phyloP scores from a whole-genome alignment of 257 asterid genomes.

The Solanum piurae region DNA sequence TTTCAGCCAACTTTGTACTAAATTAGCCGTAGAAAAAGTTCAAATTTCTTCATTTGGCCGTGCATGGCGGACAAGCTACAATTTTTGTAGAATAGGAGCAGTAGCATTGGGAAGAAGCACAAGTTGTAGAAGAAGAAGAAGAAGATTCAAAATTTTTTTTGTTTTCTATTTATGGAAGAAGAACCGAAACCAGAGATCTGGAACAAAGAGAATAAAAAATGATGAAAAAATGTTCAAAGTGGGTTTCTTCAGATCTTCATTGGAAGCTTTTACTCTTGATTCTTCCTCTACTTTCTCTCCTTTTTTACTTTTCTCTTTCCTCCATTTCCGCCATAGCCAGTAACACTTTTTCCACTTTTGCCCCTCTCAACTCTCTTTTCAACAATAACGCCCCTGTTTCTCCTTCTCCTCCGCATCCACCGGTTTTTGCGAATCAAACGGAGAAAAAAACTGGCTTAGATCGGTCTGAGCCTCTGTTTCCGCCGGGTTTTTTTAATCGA shows the following conservation, averaged over 20 bases:
- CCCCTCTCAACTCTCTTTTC: conserved; percentile 50
- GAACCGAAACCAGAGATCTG: background rate
- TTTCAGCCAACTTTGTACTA: background rate
- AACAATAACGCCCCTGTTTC: background rate
- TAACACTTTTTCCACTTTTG: background rate
- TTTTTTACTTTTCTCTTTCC: conserved; percentile 37
- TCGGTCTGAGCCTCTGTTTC: background rate
- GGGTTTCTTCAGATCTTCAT: conserved; percentile 36
- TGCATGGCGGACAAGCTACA: background rate
- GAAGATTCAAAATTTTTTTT: background rate
- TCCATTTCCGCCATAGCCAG: conserved; percentile 15
- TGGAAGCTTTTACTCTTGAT: conserved; percentile 42
- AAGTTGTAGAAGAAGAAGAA: background rate
- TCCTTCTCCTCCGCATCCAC: background rate
- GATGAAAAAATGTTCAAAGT: conserved; percentile 13
- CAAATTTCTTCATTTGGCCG: background rate
- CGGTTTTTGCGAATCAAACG: background rate
- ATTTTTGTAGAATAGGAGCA: background rate
- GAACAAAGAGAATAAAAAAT: conserved; percentile 2
- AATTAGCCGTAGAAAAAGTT: background rate
- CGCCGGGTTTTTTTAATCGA: background rate
- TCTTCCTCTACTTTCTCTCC: conserved; percentile 39
- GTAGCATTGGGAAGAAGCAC: background rate
- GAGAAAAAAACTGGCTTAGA: background rate
- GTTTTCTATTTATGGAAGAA: background rate